Evolutionary conservation across 2,329 filamentous ascomycete species (phyloP).

Genomic region (Nannizziopsis barbatae): DNA sequence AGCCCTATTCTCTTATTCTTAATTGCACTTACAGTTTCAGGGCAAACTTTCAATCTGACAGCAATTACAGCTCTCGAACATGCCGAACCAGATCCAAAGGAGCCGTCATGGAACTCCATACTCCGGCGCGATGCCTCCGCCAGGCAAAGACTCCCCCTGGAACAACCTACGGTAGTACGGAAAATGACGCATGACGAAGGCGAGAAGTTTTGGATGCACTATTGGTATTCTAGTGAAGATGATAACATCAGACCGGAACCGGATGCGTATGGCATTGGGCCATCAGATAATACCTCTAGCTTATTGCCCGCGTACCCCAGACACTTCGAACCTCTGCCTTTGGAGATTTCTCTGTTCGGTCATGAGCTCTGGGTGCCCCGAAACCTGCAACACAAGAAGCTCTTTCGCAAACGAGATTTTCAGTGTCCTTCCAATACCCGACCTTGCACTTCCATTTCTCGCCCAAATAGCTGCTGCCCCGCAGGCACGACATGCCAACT

Average conservation of each 20-base stretch:
- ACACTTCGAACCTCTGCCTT: neutral
- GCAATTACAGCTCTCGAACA: neutral
- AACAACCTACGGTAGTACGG: constrained; percentile 24
- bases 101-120: neutral
- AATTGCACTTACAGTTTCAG: neutral
- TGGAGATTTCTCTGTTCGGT: neutral
- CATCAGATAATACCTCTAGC: neutral
- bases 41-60: neutral
- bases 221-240: constrained; percentile 30
- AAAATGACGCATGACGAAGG: constrained; percentile 39
- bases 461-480: constrained; percentile 49
- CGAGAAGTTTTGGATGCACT: constrained; percentile 39
- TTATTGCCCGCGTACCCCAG: neutral
- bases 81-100: neutral
- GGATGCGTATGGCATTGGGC: neutral
- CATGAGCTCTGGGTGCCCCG: constrained; percentile 8
- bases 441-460: constrained; percentile 44
- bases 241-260: neutral
- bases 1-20: neutral
- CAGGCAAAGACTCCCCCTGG: constrained; percentile 22
- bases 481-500: constrained; percentile 44
- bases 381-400: constrained; percentile 7
- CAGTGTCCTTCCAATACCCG: constrained; percentile 46
- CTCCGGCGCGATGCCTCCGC: constrained; percentile 20
- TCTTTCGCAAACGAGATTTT: constrained; percentile 40